Evolutionary conservation across 108 stramenopile genomes (phyloP).

Genomic region (Licmophora abbreviata): DNA sequence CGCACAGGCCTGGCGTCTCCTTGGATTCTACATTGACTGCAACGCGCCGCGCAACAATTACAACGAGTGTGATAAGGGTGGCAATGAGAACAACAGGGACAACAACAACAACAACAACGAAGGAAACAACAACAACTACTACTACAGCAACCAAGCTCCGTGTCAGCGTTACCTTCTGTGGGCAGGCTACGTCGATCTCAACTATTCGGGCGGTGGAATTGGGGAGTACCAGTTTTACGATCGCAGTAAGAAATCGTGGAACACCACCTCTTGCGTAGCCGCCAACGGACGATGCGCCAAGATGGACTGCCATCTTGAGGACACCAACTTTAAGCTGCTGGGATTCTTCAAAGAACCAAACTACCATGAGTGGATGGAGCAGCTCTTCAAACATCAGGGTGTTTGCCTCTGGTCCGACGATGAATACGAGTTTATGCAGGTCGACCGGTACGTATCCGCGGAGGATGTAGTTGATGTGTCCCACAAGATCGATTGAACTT

Average conservation of each 20-base stretch:
- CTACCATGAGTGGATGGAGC: conserved; percentile 47
- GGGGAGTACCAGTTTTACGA: conserved; percentile 58
- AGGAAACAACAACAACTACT: not conserved
- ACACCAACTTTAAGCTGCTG: conserved; percentile 35
- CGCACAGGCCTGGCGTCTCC: conserved; percentile 49
- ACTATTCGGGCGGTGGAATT: conserved; percentile 51
- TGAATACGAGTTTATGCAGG: conserved; percentile 22
- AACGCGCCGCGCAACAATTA: conserved; percentile 3
- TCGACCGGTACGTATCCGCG: too few relatives aligned
- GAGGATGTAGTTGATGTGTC: too few relatives aligned
- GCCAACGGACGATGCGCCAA: conserved; percentile 23
- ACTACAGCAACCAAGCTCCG: conserved; percentile 6
- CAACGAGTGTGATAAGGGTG: conserved; percentile 9
- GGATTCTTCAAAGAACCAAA: conserved; percentile 53
- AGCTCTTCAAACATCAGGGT: conserved; percentile 61
- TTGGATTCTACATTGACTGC: conserved; percentile 63
- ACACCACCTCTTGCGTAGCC: conserved; percentile 21
- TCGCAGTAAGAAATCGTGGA: conserved; percentile 21
- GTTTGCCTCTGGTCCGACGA: conserved; percentile 40
- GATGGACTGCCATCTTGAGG: conserved; percentile 53
- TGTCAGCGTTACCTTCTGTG: conserved; percentile 55
- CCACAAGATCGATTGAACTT: too few relatives aligned
- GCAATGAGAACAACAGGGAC: conserved; percentile 11
- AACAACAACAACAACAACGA: conserved; percentile 3
- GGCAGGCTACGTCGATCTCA: conserved; percentile 61